Base-by-base conservation (phyloP, 345 rosid species). In the Durio zibethinus region DNA sequence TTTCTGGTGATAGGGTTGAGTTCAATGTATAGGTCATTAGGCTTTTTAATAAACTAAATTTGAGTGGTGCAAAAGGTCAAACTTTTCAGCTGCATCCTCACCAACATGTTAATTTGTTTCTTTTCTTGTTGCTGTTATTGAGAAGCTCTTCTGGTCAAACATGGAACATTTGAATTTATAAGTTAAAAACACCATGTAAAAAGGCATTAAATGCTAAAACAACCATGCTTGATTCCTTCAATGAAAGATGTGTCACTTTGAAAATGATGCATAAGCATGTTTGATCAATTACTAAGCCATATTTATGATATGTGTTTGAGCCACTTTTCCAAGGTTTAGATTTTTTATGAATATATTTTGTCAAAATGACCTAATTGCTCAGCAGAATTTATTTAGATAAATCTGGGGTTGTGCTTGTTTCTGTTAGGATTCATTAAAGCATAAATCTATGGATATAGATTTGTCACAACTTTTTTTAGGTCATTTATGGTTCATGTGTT, bases 241-340 rank as follows among this genome's bases (percentile, higher is more conserved):
- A 25, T 47, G 23, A 69, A 69, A 16, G 73, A 47, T 69, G 23
- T 1, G n/a, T 29, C n/a, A 29, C 40, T 69, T 69, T 47, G 25
- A 47, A 27, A 48, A 47, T 47, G 36, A 69, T 25, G 7, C 16
- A 9, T 8, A 45, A 29, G 15, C 38, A 16, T 69, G 57, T 69
- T 47, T 20, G 9, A 10, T 47, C 40, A 69, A 25, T 69, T 69
- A 27, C 25, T 45, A 47, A 35, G 40, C 36, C 45, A 69, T 69
- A 69, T 69, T 47, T 45, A 36, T 25, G 73, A 27, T 23, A 27
- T 67, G 33, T 43, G 72, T 57, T 27, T 69, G 27, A 69, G 73
- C 40, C 57, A 45, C 38, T 69, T 69, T 69, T 45, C 38, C 25
- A 45, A 25, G 73, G 8, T 45, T 27, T 45, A 45, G 38, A 23